Evolutionary conservation across 2,329 filamentous ascomycete genomes (phyloP).

Genomic region (Zymoseptoria ardabiliae): DNA sequence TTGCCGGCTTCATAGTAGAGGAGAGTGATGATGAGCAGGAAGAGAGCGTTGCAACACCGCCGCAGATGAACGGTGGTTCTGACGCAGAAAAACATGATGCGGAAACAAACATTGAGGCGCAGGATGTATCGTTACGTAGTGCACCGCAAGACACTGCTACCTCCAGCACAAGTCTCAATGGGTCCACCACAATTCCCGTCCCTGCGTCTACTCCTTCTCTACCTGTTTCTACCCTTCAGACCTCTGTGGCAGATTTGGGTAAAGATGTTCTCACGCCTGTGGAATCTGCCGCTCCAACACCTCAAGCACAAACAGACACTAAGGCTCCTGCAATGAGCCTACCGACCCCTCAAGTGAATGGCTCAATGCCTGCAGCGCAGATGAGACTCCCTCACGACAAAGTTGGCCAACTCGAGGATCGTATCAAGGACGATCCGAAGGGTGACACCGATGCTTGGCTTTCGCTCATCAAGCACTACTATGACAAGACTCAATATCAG

Average conservation of each 20-base stretch:
- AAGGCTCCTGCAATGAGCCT: slow-evolving; percentile 9
- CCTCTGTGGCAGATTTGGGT: slow-evolving; percentile 18
- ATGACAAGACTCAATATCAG: slow-evolving; percentile 72
- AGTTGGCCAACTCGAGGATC: slow-evolving; percentile 76
- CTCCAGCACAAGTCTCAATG: slow-evolving; percentile 28
- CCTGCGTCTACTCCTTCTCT: slow-evolving; percentile 23
- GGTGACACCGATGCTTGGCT: slow-evolving; percentile 92
- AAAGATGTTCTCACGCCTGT: slow-evolving; percentile 24
- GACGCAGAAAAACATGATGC: slow-evolving; percentile 22
- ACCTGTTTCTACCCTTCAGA: slow-evolving; percentile 27
- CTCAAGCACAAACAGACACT: slow-evolving; percentile 8
- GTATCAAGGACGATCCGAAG: slow-evolving; percentile 84
- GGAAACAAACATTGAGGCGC: slow-evolving; percentile 20
- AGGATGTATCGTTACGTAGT: slow-evolving; percentile 56
- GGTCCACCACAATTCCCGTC: slow-evolving; percentile 26
- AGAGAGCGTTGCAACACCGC: slow-evolving; percentile 19
- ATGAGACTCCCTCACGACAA: slow-evolving; percentile 60
- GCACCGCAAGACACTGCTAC: slow-evolving; percentile 30
- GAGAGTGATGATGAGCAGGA: slow-evolving; percentile 54
- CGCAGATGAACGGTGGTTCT: slow-evolving; percentile 22
- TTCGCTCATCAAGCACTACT: slow-evolving; percentile 75
- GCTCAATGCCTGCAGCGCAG: slow-evolving; percentile 7
- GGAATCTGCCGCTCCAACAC: slow-evolving; percentile 12
- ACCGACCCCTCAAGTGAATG: slow-evolving; percentile 13
- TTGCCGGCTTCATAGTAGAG: slow-evolving; percentile 54